Evolutionary conservation across 208 protist genomes (phyloP).

Genomic region (Trypanosoma caninum): DNA sequence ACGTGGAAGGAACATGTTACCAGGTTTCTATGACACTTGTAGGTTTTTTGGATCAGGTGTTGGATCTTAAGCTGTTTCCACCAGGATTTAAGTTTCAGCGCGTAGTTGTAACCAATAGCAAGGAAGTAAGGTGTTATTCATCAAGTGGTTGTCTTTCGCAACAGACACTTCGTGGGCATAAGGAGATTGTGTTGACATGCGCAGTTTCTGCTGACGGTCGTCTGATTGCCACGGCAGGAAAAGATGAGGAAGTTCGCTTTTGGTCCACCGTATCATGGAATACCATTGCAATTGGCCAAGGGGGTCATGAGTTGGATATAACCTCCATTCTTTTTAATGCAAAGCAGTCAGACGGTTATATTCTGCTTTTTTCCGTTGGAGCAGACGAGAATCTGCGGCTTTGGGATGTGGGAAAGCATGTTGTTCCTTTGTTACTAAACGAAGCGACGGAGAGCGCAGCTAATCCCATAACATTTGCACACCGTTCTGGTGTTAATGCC

Average conservation of each 20-base stretch:
- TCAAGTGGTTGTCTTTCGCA: constrained; percentile 54
- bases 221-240: constrained; percentile 79
- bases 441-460: not conserved
- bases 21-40: constrained; percentile 40
- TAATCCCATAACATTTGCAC: constrained; percentile 27
- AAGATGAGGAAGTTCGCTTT: constrained; percentile 81
- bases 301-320: constrained; percentile 79
- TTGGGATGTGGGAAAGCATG: constrained; percentile 69
- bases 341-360: constrained; percentile 58
- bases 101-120: constrained; percentile 84
- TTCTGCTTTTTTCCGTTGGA: constrained; percentile 71
- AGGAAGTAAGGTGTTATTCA: constrained; percentile 74
- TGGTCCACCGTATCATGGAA: constrained; percentile 75
- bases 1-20: constrained; percentile 24
- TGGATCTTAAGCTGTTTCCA: constrained; percentile 75
- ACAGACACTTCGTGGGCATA: constrained; percentile 66
- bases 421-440: constrained; percentile 28
- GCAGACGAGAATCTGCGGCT: constrained; percentile 81
- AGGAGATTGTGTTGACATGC: constrained; percentile 80
- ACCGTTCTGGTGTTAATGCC: constrained; percentile 64
- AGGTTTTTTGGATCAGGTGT: constrained; percentile 84
- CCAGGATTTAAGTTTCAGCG: constrained; percentile 39
- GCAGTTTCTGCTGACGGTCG: constrained; percentile 61
- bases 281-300: constrained; percentile 57
- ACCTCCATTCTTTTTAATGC: constrained; percentile 71